A percentile compares a stretch with the other conserved stretches of the same genome.
Conservation (phyloP, 1,139 yeast genomes). For the Zygosaccharomyces sapae region DNA sequence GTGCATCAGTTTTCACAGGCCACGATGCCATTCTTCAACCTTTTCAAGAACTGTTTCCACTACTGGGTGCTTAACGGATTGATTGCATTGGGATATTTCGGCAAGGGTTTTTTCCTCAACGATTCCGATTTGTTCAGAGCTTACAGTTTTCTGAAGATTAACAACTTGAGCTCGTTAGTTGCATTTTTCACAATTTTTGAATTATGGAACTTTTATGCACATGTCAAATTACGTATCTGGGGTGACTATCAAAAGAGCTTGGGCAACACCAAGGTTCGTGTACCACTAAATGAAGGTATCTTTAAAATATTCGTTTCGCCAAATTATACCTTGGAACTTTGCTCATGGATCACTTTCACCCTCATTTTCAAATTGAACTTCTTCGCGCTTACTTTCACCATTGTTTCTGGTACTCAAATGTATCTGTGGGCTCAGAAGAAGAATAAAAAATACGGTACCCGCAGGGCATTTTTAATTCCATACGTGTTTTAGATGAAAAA, state of each 20-base stretch:
- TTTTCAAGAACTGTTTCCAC: conserved; percentile 84
- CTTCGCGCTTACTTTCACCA: conserved; percentile 65
- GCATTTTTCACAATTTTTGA: conserved; percentile 63
- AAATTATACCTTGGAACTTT: conserved; percentile 82
- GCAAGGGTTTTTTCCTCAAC: conserved; percentile 49
- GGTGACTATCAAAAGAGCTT: conserved; percentile 40
- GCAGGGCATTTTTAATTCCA: conserved; percentile 40
- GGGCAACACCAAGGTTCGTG: conserved; percentile 37
- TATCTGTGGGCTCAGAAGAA: conserved; percentile 62
- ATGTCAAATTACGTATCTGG: conserved; percentile 42
- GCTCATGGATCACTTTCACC: conserved; percentile 68
- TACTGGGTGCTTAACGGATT: conserved; percentile 89
- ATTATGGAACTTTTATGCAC: conserved; percentile 67
- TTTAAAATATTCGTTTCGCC: conserved; percentile 50
- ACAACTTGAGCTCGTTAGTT: conserved; percentile 34
- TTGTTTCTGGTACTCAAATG: conserved; percentile 73
- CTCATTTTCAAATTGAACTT: conserved; percentile 66
- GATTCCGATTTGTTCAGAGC: conserved; percentile 24
- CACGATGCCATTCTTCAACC: conserved; percentile 86
- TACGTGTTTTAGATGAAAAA: conserved; percentile 32
- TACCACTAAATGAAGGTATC: conserved; percentile 44
- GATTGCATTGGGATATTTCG: conserved; percentile 62
- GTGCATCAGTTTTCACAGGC: conserved; percentile 81
- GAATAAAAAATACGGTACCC: conserved; percentile 47
- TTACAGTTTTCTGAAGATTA: conserved; percentile 19